Conservation (phyloP, 176 grass and related monocot species). For the maize (Zea mays) region Zm-B73-REFERENCE-NAM-5.0 NC_050096.1:225271001-225271500, state of each 20-base stretch:
- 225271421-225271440: not conserved
- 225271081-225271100: conserved; percentile 54
- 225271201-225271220: conserved; percentile 27
- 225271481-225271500: conserved; percentile 26
- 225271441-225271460: conserved; percentile 5
- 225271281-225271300: conserved; percentile 41
- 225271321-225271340: conserved; percentile 24
- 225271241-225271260: conserved; percentile 18
- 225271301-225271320: conserved; percentile 17
- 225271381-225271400: conserved; percentile 28
- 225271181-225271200: conserved; percentile 57
- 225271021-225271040: conserved; percentile 52
- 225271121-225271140: conserved; percentile 42
- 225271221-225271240: conserved; percentile 1
- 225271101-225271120: conserved; percentile 48
- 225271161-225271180: not conserved
- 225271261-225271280: conserved; percentile 55
- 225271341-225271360: conserved; percentile 6
- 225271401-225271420: conserved; percentile 12
- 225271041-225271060: conserved; percentile 30
- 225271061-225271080: conserved; percentile 57
- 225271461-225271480: conserved; percentile 9
- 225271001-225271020: conserved; percentile 29
- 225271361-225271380: conserved; percentile 33
- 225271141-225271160: not conserved